Base-by-base conservation (phyloP, 2,329 filamentous ascomycete genomes). In the Xylariaceae sp. region DNA sequence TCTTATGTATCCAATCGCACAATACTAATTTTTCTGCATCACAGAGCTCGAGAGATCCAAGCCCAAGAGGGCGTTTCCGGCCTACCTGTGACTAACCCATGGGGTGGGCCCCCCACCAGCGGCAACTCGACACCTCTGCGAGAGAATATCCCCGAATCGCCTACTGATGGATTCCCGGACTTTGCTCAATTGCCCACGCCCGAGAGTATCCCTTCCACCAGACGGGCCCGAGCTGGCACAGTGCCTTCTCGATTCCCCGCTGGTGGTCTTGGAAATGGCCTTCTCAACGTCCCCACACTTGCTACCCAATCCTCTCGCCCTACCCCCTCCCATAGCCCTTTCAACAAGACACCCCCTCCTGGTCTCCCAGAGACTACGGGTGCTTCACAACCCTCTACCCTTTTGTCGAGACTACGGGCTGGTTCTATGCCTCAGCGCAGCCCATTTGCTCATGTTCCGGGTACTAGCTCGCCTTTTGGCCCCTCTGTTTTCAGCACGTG, bases 121-220 rank as follows among this genome's bases (percentile, higher is more conserved):
- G 94, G 93, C 65, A 93, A 96, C 75, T 97, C 93, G 17, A 97
- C 93, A 48, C 94, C 94, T 67, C 83, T 99, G 55, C 90, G 94
- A 71, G 94, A 97, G 78, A 97, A 93, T 66, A 97, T 99, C 62
- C 92, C 93, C 64, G 94, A 99, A 77, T 97, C 93, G 42, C 94
- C 94, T 37, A 94, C 89, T 66, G 93, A 97, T 77, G 93, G 90
- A 67, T 97, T 97, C 69, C 92, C 94, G 60, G 92, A 96, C 74
- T 91, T 96, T 72, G 83, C 88, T 64, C 85, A 87, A 67, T 81
- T 89, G 48, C 82, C 88, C 48, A 82, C 87, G 7, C 83, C 88
- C 65, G 83, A 87, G 64, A 82, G 79, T 59, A 72, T 88, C 62
- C 85, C 88, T 58, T 82, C 88, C 68, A 84, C 86, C 52, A 86